phyloP scores from a whole-genome alignment of 192 early-diverging fungal genomes.

The Coemansia umbellata region DNA sequence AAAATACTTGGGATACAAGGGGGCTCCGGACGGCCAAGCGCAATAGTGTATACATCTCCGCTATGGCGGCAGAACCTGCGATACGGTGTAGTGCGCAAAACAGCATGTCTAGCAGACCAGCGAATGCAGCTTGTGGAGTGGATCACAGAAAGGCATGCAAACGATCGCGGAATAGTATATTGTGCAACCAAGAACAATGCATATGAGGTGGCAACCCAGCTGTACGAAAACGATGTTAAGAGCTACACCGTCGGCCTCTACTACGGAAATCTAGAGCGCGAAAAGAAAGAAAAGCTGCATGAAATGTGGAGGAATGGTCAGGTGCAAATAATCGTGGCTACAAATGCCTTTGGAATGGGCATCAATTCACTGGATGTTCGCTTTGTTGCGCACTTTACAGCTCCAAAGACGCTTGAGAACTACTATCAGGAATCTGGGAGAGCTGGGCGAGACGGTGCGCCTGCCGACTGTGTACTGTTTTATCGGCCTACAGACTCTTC shows the following conservation, averaged over 20 bases:
- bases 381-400: conserved; percentile 51
- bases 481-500: conserved; percentile 65
- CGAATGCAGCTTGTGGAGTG: conserved; percentile 54
- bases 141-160: conserved; percentile 52
- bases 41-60: conserved; percentile 58
- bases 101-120: conserved; percentile 31
- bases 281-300: conserved; percentile 39
- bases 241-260: conserved; percentile 55
- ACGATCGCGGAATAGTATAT: conserved; percentile 63
- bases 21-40: conserved; percentile 30
- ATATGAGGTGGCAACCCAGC: conserved; percentile 50
- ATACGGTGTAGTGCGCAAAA: conserved; percentile 58
- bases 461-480: conserved; percentile 65
- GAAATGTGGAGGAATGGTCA: conserved; percentile 32
- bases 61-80: conserved; percentile 61
- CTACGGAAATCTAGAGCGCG: conserved; percentile 61
- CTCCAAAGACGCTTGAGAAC: conserved; percentile 51
- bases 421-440: conserved; percentile 77
- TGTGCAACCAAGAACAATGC: conserved; percentile 65
- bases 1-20: conserved; percentile 53
- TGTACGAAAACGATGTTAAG: conserved; percentile 50
- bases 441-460: conserved; percentile 66
- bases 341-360: conserved; percentile 55
- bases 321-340: conserved; percentile 49
- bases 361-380: conserved; percentile 52